Evolutionary conservation across 768 basidiomycete species (phyloP).

Genomic region (Russula emetica): DNA sequence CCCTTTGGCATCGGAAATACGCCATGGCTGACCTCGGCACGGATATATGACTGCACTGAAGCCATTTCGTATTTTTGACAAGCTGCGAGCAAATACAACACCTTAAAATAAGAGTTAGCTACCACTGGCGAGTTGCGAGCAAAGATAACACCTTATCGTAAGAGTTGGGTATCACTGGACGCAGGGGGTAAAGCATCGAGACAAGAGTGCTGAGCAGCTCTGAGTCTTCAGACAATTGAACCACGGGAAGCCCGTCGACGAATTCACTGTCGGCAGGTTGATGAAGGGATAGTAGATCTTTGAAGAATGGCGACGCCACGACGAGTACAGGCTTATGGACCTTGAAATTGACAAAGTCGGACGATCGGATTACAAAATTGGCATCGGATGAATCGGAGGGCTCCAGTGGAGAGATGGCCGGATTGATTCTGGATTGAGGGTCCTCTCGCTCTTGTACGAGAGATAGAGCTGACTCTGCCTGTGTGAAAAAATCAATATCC

Average conservation of each 20-base stretch:
- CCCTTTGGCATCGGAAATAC: not conserved
- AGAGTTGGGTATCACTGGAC: not conserved
- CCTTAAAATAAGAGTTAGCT: not conserved
- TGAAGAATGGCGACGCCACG: conserved; percentile 14
- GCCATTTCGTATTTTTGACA: conserved; percentile 31
- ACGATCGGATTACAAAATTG: conserved; percentile 9
- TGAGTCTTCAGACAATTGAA: conserved; percentile 8
- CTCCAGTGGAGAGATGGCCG: not conserved
- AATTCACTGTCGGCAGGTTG: not conserved
- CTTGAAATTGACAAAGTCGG: conserved; percentile 6
- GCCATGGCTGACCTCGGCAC: not conserved
- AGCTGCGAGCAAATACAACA: conserved; percentile 19
- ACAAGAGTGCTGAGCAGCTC: conserved; percentile 6
- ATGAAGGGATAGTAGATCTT: conserved; percentile 21
- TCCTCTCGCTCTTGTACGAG: not conserved
- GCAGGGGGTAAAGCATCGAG: conserved; percentile 21
- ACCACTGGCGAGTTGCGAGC: not conserved
- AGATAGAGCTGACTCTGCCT: not conserved
- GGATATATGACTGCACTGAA: conserved; percentile 2
- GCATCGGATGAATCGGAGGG: not conserved
- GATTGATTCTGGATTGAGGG: not conserved
- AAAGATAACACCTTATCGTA: not conserved
- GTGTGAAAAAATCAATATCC: too few species aligned
- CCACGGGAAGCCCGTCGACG: not conserved
- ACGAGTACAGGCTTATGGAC: conserved; percentile 14